Evolutionary conservation across 306 rosid species (phyloP).

Genomic region (Vigna trinervia): DNA sequence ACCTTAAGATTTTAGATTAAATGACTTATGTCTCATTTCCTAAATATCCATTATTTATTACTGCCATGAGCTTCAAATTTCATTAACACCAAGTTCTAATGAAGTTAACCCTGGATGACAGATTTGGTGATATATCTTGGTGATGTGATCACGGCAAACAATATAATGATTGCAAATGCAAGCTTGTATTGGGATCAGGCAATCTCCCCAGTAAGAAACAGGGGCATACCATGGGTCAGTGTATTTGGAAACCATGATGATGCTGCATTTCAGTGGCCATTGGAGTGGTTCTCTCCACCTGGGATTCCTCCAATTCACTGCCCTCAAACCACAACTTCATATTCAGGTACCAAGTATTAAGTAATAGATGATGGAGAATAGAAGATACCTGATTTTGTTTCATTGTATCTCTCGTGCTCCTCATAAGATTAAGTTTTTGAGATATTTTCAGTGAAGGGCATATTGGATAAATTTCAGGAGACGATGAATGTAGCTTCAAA

Average conservation of each 20-base stretch:
- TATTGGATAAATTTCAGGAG: slow-evolving; percentile 43
- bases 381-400: slow-evolving; percentile 35
- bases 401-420: not conserved
- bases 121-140: slow-evolving; percentile 93
- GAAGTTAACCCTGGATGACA: slow-evolving; percentile 41
- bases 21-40: too few relatives aligned
- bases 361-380: not conserved
- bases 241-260: slow-evolving; percentile 92
- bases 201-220: slow-evolving; percentile 68
- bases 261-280: slow-evolving; percentile 81
- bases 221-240: slow-evolving; percentile 79
- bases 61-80: not conserved
- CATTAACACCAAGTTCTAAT: slow-evolving; percentile 27
- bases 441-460: slow-evolving; percentile 30
- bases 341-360: slow-evolving; percentile 54
- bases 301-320: slow-evolving; percentile 73
- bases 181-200: slow-evolving; percentile 86
- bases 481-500: slow-evolving; percentile 68
- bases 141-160: slow-evolving; percentile 87
- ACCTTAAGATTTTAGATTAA: too few relatives aligned
- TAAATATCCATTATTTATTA: not conserved
- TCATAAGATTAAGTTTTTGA: slow-evolving; percentile 11
- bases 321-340: slow-evolving; percentile 44
- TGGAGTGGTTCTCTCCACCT: slow-evolving; percentile 75
- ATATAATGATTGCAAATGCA: slow-evolving; percentile 71